These are phyloP conservation scores for Rhodotorula toruloides DNA, from an alignment of 768 basidiomycete genomes.

Conservation along the genomic window DNA sequence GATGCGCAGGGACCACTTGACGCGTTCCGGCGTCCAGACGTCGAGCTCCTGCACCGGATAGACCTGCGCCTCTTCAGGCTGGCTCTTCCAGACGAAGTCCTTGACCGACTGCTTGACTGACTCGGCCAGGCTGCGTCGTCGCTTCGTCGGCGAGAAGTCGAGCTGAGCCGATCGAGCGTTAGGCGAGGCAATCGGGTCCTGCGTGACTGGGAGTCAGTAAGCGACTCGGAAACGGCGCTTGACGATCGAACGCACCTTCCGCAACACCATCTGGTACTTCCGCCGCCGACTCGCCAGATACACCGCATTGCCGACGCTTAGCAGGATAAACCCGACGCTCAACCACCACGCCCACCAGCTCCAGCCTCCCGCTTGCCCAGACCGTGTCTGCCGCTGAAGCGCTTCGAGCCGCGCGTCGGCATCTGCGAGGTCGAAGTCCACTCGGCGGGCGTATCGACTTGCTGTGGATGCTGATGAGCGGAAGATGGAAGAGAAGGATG, in stretches of 20 bases:
- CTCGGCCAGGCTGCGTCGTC: neutral
- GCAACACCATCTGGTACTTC: slow-evolving; percentile 33
- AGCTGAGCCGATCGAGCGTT: slow-evolving; percentile 28
- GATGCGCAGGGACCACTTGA: slow-evolving; percentile 30
- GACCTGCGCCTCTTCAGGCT: slow-evolving; percentile 5
- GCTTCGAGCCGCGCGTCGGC: slow-evolving; percentile 34
- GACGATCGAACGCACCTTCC: slow-evolving; percentile 19
- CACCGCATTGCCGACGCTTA: slow-evolving; percentile 25
- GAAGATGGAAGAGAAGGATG: slow-evolving; percentile 14
- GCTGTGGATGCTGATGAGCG: neutral
- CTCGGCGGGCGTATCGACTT: slow-evolving; percentile 9
- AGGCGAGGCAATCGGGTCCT: slow-evolving; percentile 37
- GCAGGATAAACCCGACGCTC: slow-evolving; percentile 17
- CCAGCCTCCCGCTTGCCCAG: neutral
- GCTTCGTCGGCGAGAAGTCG: slow-evolving; percentile 20
- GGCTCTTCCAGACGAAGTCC: neutral
- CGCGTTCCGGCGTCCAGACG: slow-evolving; percentile 39
- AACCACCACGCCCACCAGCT: slow-evolving; percentile 12
- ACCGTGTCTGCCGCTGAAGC: neutral
- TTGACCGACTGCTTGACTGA: slow-evolving; percentile 6
- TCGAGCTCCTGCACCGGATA: slow-evolving; percentile 35
- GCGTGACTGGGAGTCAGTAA: neutral
- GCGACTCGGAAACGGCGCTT: neutral
- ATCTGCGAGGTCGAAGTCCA: neutral
- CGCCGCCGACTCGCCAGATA: slow-evolving; percentile 29